These are phyloP conservation scores for Bruguiera hainesii DNA, from an alignment of 441 rosid species.

Conservation along the genomic window DNA sequence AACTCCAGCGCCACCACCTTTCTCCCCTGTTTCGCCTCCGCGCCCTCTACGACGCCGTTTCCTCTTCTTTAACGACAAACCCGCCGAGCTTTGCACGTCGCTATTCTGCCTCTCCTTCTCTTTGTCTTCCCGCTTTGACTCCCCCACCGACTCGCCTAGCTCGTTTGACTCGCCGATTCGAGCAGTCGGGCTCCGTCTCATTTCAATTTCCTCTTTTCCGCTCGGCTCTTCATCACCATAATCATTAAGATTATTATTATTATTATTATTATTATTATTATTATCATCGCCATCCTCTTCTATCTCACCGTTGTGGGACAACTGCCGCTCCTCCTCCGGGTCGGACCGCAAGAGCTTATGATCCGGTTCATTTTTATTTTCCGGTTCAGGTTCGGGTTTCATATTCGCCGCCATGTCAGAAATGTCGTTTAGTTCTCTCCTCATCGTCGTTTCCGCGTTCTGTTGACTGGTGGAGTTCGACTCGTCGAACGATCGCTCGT, in stretches of 20 bases:
- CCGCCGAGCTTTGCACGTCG: constrained; percentile 47
- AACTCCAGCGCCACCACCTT: background rate
- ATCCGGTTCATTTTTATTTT: constrained; percentile 13
- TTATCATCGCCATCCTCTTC: constrained; percentile 16
- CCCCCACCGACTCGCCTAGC: constrained; percentile 31
- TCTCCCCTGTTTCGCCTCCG: background rate
- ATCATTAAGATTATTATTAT: background rate
- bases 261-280: background rate
- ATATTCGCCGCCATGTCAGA: constrained; percentile 5
- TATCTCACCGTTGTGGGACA: constrained; percentile 30
- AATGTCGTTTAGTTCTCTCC: constrained; percentile 30
- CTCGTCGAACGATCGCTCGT: constrained; percentile 45
- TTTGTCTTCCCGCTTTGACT: constrained; percentile 34
- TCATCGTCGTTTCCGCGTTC: constrained; percentile 26
- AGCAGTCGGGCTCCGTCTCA: constrained; percentile 15
- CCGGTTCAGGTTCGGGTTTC: constrained; percentile 25
- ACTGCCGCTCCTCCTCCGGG: constrained; percentile 23
- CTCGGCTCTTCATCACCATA: too few species aligned
- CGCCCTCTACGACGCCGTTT: constrained; percentile 27
- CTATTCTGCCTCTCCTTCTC: constrained; percentile 31
- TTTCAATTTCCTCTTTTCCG: constrained; percentile 7
- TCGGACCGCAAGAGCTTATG: constrained; percentile 19
- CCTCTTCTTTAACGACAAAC: constrained; percentile 33
- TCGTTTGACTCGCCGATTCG: constrained; percentile 25
- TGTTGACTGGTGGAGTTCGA: constrained; percentile 51